Conservation (phyloP, 306 rosid genomes). For the Quercus gilva region DNA sequence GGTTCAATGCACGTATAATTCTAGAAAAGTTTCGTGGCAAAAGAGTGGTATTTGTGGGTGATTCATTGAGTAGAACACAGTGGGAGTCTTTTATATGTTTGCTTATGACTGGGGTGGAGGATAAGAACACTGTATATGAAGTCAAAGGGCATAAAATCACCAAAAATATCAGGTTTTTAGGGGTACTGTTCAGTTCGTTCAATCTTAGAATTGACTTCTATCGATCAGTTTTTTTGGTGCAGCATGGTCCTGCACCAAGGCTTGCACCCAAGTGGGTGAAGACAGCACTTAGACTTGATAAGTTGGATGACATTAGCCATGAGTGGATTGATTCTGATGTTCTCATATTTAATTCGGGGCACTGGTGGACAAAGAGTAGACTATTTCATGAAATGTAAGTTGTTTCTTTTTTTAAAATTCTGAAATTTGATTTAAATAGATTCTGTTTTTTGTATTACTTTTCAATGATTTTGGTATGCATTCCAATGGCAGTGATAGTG, state of each 20-base stretch:
- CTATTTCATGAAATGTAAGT: slow-evolving; percentile 73
- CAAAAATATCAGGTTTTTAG: slow-evolving; percentile 63
- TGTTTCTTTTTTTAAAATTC: background rate
- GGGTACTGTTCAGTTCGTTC: slow-evolving; percentile 52
- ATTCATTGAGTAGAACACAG: slow-evolving; percentile 87
- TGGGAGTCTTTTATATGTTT: slow-evolving; percentile 91
- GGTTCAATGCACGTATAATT: slow-evolving; percentile 45
- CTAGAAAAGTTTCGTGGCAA: slow-evolving; percentile 71
- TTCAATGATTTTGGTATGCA: background rate
- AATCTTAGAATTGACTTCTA: slow-evolving; percentile 76
- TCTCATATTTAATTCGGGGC: slow-evolving; percentile 78
- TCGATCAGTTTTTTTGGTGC: slow-evolving; percentile 74
- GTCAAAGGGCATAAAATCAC: slow-evolving; percentile 67
- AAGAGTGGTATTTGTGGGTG: slow-evolving; percentile 83
- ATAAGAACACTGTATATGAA: slow-evolving; percentile 74
- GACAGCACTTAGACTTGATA: slow-evolving; percentile 59
- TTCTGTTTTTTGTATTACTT: background rate
- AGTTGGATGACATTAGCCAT: slow-evolving; percentile 66
- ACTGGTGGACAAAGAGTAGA: slow-evolving; percentile 85
- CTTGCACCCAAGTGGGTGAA: slow-evolving; percentile 69
- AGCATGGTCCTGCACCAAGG: slow-evolving; percentile 45
- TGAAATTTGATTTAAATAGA: background rate
- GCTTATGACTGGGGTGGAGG: slow-evolving; percentile 80
- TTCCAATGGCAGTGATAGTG: background rate
- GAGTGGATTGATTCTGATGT: slow-evolving; percentile 90